Base-by-base conservation (phyloP, 345 rosid species). In the Salix caprea region DNA sequence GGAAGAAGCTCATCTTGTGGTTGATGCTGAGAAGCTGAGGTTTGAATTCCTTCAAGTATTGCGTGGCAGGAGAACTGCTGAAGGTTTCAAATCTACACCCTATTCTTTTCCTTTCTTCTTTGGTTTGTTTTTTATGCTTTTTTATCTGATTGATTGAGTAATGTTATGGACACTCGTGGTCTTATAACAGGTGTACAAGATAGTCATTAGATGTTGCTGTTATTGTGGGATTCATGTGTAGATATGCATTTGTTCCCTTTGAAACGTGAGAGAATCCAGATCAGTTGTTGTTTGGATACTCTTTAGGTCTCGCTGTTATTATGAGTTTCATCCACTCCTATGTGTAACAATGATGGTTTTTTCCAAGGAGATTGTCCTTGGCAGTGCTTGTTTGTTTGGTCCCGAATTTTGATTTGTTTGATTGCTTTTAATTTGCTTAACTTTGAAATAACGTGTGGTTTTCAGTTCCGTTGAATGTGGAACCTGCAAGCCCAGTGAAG, bases 381-480 rank as follows among this genome's bases (percentile, higher is more conserved):
- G 54, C 19, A 15, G 6, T 48, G 54, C 54, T 48, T 48, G 54
- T 16, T 48, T 48, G 54, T 48, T 48, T 48, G 19, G 54, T 14
- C 19, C 21, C 54, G 19, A 48, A 15, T 14, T 15, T 48, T 5
- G 44, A 70, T 74, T 77, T 34, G 24, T 14, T 65, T 42, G 7
- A 28, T 42, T 54, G 23, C 9, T 52, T 52, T 19, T 52, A 52
- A 52, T 19, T 18, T 52, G 58, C 60, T 54, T 54, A 54, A 54
- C 21, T 54, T 54, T 54, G 60, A 54, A 54, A 54, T 21, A 19
- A 54, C 7, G 4, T 7, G 7, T 54, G 60, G 60, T 65, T 39
- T 65, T 11, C 82, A 94, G 97, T 89, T 82, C 85, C 88, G 19
- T 79, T 90, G 40, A 61, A 86, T 0, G 91, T 85, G 62, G 87